Conservation (phyloP, 306 rosid species). For the Prunus mira region DNA sequence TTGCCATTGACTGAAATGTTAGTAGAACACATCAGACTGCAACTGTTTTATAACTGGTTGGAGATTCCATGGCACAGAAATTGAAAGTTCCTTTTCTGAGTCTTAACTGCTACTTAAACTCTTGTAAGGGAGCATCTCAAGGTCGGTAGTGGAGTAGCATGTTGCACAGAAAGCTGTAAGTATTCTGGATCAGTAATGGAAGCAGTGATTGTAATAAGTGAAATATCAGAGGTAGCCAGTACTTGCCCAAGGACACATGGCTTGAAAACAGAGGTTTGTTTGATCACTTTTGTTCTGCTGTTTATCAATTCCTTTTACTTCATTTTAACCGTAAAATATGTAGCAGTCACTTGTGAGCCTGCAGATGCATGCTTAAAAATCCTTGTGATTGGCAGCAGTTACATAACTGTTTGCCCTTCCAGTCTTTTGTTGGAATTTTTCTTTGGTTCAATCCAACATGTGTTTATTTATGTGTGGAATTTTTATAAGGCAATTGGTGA, state of each 20-base stretch:
- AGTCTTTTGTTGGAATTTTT: background rate
- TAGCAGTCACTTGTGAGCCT: background rate
- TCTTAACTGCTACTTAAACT: slow-evolving; percentile 11
- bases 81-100: slow-evolving; percentile 19
- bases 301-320: background rate
- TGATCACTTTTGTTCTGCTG: slow-evolving; percentile 7
- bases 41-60: slow-evolving; percentile 13
- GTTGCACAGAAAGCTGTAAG: slow-evolving; percentile 37
- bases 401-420: background rate
- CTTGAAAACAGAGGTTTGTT: slow-evolving; percentile 61
- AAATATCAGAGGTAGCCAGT: slow-evolving; percentile 41
- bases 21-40: slow-evolving; percentile 22
- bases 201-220: slow-evolving; percentile 64
- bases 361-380: background rate
- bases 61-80: slow-evolving; percentile 4
- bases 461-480: background rate
- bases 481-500: background rate
- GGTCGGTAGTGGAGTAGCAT: slow-evolving; percentile 71
- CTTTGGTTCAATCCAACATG: background rate
- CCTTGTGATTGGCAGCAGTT: background rate
- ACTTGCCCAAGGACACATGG: slow-evolving; percentile 46
- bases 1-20: slow-evolving; percentile 21
- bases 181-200: slow-evolving; percentile 54
- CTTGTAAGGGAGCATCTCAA: slow-evolving; percentile 64
- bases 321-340: background rate